A percentile compares a stretch with the other conserved stretches of the same genome.
phyloP scores from a whole-genome alignment of 75 land plant genomes.

The Sequoia sempervirens region DNA sequence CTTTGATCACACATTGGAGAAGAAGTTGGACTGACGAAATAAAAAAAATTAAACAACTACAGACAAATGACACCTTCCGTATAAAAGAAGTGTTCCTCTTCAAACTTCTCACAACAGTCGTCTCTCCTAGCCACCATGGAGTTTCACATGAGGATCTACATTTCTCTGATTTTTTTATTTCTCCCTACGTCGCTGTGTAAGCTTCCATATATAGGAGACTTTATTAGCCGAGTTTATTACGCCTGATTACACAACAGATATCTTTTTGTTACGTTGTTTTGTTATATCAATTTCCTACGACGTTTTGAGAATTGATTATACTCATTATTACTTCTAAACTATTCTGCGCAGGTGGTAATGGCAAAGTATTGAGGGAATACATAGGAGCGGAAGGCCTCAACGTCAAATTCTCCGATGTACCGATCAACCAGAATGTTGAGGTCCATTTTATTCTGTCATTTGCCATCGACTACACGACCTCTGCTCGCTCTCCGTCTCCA shows the following conservation, averaged over 20 bases:
- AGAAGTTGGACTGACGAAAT: no score
- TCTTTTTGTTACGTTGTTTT: no score
- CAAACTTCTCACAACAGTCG: no score
- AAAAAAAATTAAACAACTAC: no score
- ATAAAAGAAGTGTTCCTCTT: not conserved
- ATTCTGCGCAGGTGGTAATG: not conserved
- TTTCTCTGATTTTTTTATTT: not conserved
- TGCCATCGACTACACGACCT: conserved; percentile 21
- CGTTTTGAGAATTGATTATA: not conserved
- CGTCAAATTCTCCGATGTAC: conserved; percentile 24
- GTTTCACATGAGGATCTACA: not conserved
- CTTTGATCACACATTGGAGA: no score
- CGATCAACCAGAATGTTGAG: conserved; percentile 16
- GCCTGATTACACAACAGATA: no score
- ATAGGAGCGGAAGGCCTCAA: conserved; percentile 19
- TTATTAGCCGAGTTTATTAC: no score
- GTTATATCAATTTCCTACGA: no score
- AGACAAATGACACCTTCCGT: not conserved
- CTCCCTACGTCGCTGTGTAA: not conserved
- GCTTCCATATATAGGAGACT: not conserved
- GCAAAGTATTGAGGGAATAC: conserved; percentile 21
- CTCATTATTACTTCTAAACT: no score
- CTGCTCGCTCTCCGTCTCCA: not conserved
- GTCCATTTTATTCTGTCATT: conserved; percentile 31
- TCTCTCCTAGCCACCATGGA: not conserved